These are phyloP conservation scores for Rhodotorula sp. DNA, from an alignment of 1,284 basidiomycete genomes.

Conservation along the genomic window DNA sequence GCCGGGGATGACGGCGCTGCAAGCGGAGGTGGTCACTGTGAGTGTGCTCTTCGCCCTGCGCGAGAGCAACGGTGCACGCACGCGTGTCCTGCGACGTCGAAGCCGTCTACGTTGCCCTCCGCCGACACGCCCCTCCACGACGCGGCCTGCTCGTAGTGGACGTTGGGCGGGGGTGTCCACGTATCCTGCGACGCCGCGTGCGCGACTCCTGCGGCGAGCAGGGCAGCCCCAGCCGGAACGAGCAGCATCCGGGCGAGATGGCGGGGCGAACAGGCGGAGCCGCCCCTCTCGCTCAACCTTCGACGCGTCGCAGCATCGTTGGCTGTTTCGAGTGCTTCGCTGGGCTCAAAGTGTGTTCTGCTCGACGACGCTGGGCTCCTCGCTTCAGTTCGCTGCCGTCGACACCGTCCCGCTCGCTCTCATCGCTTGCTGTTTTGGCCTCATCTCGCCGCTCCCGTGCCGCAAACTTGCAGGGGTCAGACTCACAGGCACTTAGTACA, in stretches of 20 bases:
- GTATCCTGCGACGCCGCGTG: neutral
- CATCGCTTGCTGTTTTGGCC: too few species aligned
- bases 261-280: neutral
- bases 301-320: too few species aligned
- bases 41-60: neutral
- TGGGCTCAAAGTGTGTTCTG: too few species aligned
- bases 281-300: neutral
- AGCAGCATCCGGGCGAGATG: neutral
- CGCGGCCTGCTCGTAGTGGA: constrained; percentile 18
- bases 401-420: too few species aligned
- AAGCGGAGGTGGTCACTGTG: neutral
- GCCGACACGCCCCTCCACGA: constrained; percentile 38
- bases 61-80: constrained; percentile 6
- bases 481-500: too few species aligned
- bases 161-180: constrained; percentile 6
- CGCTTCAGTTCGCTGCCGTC: too few species aligned
- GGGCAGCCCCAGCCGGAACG: neutral
- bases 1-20: constrained; percentile 41
- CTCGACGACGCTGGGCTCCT: too few species aligned
- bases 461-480: too few species aligned
- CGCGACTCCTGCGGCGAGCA: neutral
- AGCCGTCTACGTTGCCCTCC: constrained; percentile 23
- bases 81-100: constrained; percentile 42
- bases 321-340: too few species aligned
- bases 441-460: too few species aligned